Percentiles rank a stretch among this genome's conserved stretches.
phyloP scores from a whole-genome alignment of 305 asterid species.

The Fraxinus ornus region DNA sequence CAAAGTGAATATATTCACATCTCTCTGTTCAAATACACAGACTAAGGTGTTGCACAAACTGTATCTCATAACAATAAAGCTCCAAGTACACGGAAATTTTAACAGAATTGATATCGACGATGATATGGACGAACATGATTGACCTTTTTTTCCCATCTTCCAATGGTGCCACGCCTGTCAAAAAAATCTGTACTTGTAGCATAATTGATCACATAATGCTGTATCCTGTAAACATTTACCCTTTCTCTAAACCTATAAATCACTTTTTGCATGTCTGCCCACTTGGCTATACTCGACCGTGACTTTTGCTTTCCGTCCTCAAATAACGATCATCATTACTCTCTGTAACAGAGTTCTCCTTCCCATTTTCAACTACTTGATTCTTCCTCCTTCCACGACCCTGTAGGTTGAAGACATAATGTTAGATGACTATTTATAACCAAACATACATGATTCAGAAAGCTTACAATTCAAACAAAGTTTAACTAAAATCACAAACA shows the following conservation, averaged over 20 bases:
- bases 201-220: background rate
- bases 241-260: background rate
- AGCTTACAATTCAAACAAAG: background rate
- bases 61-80: background rate
- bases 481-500: background rate
- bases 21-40: background rate
- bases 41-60: background rate
- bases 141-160: background rate
- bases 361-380: conserved; percentile 22
- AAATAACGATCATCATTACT: conserved; percentile 27
- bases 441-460: background rate
- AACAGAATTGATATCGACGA: too few species aligned
- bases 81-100: too few species aligned
- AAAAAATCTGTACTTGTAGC: too few species aligned
- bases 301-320: conserved; percentile 25
- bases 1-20: background rate
- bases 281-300: background rate
- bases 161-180: too few species aligned
- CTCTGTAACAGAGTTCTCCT: conserved; percentile 16
- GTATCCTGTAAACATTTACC: background rate
- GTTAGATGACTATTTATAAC: background rate
- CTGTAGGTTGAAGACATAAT: conserved; percentile 27
- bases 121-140: too few species aligned
- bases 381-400: conserved; percentile 52
- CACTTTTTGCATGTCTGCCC: background rate